These are phyloP conservation scores for Fraxinus floribunda DNA, from an alignment of 305 asterid genomes.

Conservation along the genomic window DNA sequence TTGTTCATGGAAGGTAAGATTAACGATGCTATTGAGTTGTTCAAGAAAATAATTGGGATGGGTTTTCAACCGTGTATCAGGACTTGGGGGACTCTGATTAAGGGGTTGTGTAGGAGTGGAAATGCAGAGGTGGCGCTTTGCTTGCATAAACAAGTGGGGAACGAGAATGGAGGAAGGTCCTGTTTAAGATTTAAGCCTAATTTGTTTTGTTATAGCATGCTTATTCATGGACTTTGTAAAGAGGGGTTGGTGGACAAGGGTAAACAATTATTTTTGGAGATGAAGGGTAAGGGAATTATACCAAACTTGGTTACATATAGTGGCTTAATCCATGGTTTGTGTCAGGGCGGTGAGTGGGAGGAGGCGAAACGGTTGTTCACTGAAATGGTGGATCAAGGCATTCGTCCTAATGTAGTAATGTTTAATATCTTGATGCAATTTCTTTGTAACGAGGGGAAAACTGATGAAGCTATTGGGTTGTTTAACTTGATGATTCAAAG, in stretches of 20 bases:
- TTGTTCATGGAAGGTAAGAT: slow-evolving; percentile 48
- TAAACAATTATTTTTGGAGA: slow-evolving; percentile 52
- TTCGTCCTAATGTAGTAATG: slow-evolving; percentile 55
- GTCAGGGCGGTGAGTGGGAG: slow-evolving; percentile 45
- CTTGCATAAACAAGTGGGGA: slow-evolving; percentile 47
- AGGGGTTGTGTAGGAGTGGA: slow-evolving; percentile 70
- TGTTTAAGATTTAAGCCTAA: slow-evolving; percentile 40
- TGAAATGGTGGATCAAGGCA: slow-evolving; percentile 61
- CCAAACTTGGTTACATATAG: slow-evolving; percentile 54
- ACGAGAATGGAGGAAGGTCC: slow-evolving; percentile 28
- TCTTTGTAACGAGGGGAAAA: slow-evolving; percentile 58
- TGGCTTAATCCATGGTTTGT: slow-evolving; percentile 54
- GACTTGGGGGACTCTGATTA: slow-evolving; percentile 63
- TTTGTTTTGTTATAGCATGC: slow-evolving; percentile 50
- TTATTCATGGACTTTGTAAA: slow-evolving; percentile 55
- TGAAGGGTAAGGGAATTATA: slow-evolving; percentile 53
- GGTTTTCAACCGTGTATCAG: slow-evolving; percentile 45
- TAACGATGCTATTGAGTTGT: slow-evolving; percentile 43
- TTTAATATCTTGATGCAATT: slow-evolving; percentile 56
- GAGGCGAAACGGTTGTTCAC: slow-evolving; percentile 47
- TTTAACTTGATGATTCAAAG: slow-evolving; percentile 60
- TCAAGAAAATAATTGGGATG: slow-evolving; percentile 46
- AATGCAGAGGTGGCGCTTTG: slow-evolving; percentile 49
- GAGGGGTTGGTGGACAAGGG: slow-evolving; percentile 55
- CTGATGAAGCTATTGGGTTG: slow-evolving; percentile 53